Evolutionary conservation across 2,329 filamentous ascomycete species (phyloP), one percentile per base, ranked within the genome.

Genomic region (Talaromyces sp.): DNA sequence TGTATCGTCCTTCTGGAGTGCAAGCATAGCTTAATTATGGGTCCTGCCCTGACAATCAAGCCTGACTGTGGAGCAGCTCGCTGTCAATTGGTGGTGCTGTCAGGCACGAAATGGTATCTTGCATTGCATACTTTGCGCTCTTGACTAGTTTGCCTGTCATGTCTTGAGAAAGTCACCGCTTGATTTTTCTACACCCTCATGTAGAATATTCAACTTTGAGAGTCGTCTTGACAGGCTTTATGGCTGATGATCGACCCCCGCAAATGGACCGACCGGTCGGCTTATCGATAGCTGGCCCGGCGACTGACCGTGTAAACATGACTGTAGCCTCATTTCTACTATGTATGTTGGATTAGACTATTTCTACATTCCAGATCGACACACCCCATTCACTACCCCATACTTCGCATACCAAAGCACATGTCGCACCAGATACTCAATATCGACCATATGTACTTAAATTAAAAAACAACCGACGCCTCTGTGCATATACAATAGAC

Each of bases 281-380:
- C 62, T 63, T 66, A 66, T 66, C 64, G 64, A 66, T 66, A 63
- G 64, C 64, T 66, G 64, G 41, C 64, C 64, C 61, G 61, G 64
- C 64, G 64, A 66, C 64, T 39, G 60, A 10, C 31, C 45, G 24
- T 39, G 56, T 62, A 66, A 63, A 66, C 54, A 60, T 57, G n/a
- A 39, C 31, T 16, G 13, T 27, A 31, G 47, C 47, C 22, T 27
- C 13, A 27, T 49, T 27, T 49, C 10, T 22, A 54, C 27, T 2
- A n/a, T 4, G 16, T 35, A 54, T 33, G 27, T 54, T n/a, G 49
- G 6, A 54, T 13, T 37, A 54, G 35, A 22, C 50, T 54, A 35
- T 35, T 35, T 37, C 52, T 22, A 24, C 52, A 56, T 56, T 56
- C 52, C 19, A 56, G 31, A 37, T 37, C 27, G 50, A 9, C 52